Conservation (phyloP, 441 rosid genomes). For the Adansonia grandidieri region DNA sequence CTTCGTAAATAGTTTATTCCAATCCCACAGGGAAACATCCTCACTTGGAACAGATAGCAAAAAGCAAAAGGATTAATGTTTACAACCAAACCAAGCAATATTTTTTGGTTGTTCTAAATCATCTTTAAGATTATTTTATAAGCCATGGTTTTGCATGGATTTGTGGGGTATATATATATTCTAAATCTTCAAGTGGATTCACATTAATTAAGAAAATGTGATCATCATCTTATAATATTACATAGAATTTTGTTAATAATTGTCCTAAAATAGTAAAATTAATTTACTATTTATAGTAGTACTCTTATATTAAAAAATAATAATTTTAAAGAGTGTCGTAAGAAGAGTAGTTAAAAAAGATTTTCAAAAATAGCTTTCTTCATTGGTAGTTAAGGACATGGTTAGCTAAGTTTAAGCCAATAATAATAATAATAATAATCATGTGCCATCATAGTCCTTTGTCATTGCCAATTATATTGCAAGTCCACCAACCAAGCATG, state of each 20-base stretch:
- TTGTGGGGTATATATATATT: not conserved
- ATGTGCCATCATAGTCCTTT: conserved; percentile 20
- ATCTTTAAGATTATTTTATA: not conserved
- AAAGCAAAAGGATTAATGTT: not conserved
- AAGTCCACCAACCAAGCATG: conserved; percentile 40
- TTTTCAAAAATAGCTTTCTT: not conserved
- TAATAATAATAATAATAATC: not conserved
- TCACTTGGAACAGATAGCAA: not conserved
- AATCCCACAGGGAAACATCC: conserved; percentile 38
- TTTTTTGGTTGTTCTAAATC: not conserved
- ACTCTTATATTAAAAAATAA: not conserved
- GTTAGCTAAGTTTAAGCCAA: not conserved
- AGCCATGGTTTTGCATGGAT: conserved; percentile 24
- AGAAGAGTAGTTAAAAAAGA: too few relatives aligned
- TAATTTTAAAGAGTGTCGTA: not conserved
- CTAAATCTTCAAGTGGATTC: not conserved
- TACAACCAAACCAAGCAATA: conserved; percentile 11
- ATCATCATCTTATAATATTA: not conserved
- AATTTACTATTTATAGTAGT: not conserved
- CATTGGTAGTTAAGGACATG: not conserved
- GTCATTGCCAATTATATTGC: conserved; percentile 19
- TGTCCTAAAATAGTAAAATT: not conserved
- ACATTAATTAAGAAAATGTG: not conserved
- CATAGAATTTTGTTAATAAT: not conserved
- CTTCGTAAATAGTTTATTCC: conserved; percentile 16